Base-by-base conservation (phyloP, 2,329 filamentous ascomycete species). In the Alternaria gansuensis region DNA sequence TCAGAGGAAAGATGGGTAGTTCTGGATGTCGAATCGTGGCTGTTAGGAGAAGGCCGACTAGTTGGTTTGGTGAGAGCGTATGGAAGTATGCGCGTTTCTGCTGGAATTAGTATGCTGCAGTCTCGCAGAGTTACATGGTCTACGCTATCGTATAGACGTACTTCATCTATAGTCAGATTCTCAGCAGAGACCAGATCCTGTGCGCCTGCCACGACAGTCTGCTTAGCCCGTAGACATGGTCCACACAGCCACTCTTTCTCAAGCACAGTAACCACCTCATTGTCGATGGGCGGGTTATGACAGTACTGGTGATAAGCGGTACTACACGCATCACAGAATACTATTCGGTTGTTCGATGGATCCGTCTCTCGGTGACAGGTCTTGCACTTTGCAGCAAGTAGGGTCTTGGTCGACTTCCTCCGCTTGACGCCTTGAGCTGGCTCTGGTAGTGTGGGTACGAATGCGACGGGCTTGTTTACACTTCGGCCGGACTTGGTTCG, bases 241-340 rank as follows among this genome's bases (percentile, higher is more conserved):
- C 79, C 78, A 70, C 91, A 95, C 70, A 87, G 86, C 91, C 91
- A 95, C 64, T 88, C 86, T 59, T 85, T 85, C 62, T 86, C 85
- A 63, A 87, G 82, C 60, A 91, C 84, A 34, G 83, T 83, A 45
- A 93, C 85, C 21, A 90, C 86, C 17, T 88, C 85, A 61, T 89
- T 85, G n/a, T 84, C 83, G 60, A 96, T 91, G 8, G 85, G 84
- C 1, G 91, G 91, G 58, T 90, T 85, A 75, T 96, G 91, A 71
- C 92, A 96, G 69, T 87, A 86, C 74, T 93, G 90, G 76, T 96
- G 92, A 85, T 92, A 96, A 40, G 88, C 86, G 29, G 83, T 82
- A 73, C 92, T 91, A 80, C 92, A 96, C 14, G 88, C 88, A 77
- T 94, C 90, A 79, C 92, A 96, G 76, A 93, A 92, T 3, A 95